Conservation (phyloP, 2,329 filamentous ascomycete species). For the Teratosphaeria destructans region DNA sequence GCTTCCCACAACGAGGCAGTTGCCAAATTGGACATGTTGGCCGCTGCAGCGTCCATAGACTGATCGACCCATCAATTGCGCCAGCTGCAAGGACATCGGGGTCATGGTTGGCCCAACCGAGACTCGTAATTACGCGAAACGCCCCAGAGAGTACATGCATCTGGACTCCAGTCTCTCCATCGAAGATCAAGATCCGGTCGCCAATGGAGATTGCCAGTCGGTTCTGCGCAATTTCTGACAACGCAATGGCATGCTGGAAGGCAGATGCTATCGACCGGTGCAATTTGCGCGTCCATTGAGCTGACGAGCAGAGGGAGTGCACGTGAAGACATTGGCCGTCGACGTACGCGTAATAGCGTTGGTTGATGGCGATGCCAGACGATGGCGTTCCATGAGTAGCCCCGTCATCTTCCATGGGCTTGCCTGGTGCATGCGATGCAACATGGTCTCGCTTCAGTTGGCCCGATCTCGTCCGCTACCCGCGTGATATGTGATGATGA, state of each 20-base stretch:
- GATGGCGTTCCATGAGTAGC: background rate
- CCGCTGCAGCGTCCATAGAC: constrained; percentile 4
- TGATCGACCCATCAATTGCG: constrained; percentile 7
- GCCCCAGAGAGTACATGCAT: constrained; percentile 1
- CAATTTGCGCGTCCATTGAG: background rate
- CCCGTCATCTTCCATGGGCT: background rate
- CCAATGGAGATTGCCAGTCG: constrained; percentile 6
- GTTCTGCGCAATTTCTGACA: background rate
- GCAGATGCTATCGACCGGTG: background rate
- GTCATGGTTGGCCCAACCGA: constrained; percentile 5
- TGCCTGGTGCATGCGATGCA: background rate
- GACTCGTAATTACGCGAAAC: constrained; percentile 5
- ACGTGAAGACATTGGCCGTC: background rate
- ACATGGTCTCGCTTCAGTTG: too few relatives aligned
- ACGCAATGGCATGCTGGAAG: background rate
- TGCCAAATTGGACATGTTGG: constrained; percentile 1
- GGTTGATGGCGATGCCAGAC: background rate
- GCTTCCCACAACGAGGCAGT: background rate
- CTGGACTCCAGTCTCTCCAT: background rate
- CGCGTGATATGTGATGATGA: background rate
- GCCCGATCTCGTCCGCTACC: background rate
- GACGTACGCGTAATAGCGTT: background rate
- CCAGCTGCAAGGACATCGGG: constrained; percentile 6
- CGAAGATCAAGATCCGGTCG: constrained; percentile 1
- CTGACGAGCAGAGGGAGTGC: background rate